Evolutionary conservation across 108 stramenopile species (phyloP), one percentile per base, ranked within the genome.

Genomic region (Nannochloropsis granulata): DNA sequence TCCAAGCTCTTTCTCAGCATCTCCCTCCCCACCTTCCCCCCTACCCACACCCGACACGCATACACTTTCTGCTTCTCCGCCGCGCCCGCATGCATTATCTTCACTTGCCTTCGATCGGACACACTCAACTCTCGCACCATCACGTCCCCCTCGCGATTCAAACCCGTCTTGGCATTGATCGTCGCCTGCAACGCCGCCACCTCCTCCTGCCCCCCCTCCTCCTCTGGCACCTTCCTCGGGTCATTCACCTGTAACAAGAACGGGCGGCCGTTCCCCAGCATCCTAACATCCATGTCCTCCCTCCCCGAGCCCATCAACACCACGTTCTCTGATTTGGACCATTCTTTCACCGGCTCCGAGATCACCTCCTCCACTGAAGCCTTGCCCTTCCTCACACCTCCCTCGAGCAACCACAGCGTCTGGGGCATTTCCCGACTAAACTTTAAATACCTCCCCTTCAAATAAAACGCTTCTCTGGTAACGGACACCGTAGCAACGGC

Each of bases 221-320:
- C 88, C 26, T 56, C n/a, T 19, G 44, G 13, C 5, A 25, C 71
- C 19, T 16, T 44, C 24, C 42, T 25, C 13, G 87, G 79, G 83
- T 90, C 82, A n/a, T 81, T 13, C 24, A 91, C 79, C 82, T 90
- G 85, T 12, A 91, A 83, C 13, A 82, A 85, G 21, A 91, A 91
- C 0, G 91, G 91, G 23, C 91, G 89, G 9, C 91, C 86, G 43
- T 12, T 24, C 13, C 92, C 92, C n/a, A 92, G 90, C 90, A 92
- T 92, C 23, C 92, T 88, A 8, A 92, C 92, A 80, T 92, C 92
- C 25, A 91, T 78, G 83, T 92, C 92, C 83, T 92, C 92, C 16
- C 92, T 80, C 14, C 92, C 92, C 13, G 88, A 83, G 21, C 86
- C 88, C 45, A 86, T 83, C 24, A 92, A 85, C 9, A 83, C 71